Evolutionary conservation across 2,329 filamentous ascomycete genomes (phyloP), one percentile per base, ranked within the genome.

Genomic region (Rosellinia necatrix): DNA sequence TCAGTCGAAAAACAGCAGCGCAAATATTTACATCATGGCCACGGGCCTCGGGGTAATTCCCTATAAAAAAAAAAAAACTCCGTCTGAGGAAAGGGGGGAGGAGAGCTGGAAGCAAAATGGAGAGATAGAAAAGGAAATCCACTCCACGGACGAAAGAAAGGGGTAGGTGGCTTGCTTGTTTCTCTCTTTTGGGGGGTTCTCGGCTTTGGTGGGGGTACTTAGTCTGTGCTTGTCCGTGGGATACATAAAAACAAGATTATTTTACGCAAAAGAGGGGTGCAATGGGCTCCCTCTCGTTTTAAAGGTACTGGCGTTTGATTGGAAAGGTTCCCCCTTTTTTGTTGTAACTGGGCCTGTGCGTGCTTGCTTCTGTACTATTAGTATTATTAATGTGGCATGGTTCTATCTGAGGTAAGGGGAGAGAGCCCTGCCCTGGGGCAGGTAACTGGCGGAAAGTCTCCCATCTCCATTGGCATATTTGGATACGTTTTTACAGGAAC

Each of bases 181-280:
- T 47, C 41, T 41, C 41, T 25, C 10, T 22, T 8, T 13, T 17
- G 12, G 13, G 17, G 12, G 38, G 19, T 35, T n/a, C 21, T 41
- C 10, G 53, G 34, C 42, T 47, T 25, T 15, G 34, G 41, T 30
- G 30, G 13, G 25, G 22, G 3, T 24, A 7, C 22, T 46, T 21
- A 12, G 15, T 29, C 41, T 24, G 4, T 22, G 21, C 25, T 19
- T 52, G 12, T 34, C 41, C 30, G 24, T 38, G 32, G 47, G 34
- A 49, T 57, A 57, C 43, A 57, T 57, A 48, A 57, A 57, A 56
- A 2, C 24, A 51, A 40, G 37, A 46, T 25, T n/a, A 52, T 32
- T 38, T 38, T 40, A 46, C 4, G 34, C 41, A 47, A 25, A 51
- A 51, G 46, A 37, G 48, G n/a, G 48, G 30, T 22, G 27, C 53